phyloP scores from a whole-genome alignment of 2,329 filamentous ascomycete species.

The Gnomoniopsis sp. region DNA sequence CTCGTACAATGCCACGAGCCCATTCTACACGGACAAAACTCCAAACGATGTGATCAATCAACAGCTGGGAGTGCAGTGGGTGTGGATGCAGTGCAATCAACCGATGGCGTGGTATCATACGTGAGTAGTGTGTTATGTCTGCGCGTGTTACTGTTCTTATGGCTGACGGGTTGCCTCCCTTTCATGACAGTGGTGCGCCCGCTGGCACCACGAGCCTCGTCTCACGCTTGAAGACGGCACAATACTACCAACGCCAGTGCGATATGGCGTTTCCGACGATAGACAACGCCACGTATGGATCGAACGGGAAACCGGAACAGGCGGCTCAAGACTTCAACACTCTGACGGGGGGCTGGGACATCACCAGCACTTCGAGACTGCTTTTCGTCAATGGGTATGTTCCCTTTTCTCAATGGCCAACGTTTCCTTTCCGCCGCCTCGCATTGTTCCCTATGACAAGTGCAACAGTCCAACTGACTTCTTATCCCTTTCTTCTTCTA shows the following conservation, averaged over 20 bases:
- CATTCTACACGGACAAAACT: not conserved
- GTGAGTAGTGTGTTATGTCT: not conserved
- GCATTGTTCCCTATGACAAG: not conserved
- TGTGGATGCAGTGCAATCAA: constrained; percentile 2
- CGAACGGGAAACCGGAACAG: not conserved
- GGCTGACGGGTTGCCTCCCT: not conserved
- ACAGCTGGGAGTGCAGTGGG: not conserved
- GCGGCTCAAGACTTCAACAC: not conserved
- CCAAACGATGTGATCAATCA: not conserved
- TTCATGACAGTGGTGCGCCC: not conserved
- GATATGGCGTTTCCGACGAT: not conserved
- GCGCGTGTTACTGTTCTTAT: not conserved
- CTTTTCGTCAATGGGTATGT: constrained; percentile 1
- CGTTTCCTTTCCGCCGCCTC: not conserved
- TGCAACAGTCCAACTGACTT: not conserved
- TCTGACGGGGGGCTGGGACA: not conserved
- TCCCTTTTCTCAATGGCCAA: not conserved
- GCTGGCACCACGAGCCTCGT: not conserved
- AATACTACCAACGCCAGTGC: not conserved
- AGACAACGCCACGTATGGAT: not conserved
- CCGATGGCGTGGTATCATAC: not conserved
- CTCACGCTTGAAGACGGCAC: not conserved
- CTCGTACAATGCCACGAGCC: not conserved
- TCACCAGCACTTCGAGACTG: not conserved
- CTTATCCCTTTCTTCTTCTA: not conserved